phyloP scores from a whole-genome alignment of 2,329 filamentous ascomycete genomes.

The Sporothrix curviconia region DNA sequence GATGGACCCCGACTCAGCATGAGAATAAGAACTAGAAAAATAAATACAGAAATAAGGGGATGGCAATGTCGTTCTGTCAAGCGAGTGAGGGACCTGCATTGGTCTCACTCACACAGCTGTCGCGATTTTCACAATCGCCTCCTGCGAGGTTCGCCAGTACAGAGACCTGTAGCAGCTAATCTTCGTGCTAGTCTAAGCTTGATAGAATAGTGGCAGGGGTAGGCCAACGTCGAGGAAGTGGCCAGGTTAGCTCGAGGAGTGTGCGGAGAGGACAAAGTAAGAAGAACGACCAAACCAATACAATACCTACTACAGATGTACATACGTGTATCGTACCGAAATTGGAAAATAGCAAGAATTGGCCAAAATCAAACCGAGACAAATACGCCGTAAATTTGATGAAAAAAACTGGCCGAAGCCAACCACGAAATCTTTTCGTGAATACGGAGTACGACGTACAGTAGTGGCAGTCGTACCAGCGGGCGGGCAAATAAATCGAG shows the following conservation, averaged over 20 bases:
- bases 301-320: too few relatives aligned
- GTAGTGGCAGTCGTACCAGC: too few relatives aligned
- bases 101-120: conserved; percentile 1
- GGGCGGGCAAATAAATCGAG: too few relatives aligned
- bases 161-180: not conserved
- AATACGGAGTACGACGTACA: too few relatives aligned
- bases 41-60: not conserved
- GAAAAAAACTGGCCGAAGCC: not conserved
- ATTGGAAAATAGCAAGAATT: not conserved
- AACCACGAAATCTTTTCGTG: not conserved
- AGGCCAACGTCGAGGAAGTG: not conserved
- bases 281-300: too few relatives aligned
- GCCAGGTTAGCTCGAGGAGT: not conserved
- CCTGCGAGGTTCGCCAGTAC: not conserved
- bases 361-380: not conserved
- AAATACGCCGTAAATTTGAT: not conserved
- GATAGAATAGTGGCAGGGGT: conserved; percentile 2
- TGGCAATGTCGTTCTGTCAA: too few relatives aligned
- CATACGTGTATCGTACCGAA: not conserved
- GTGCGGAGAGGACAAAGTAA: not conserved
- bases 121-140: not conserved
- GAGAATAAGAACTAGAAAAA: too few relatives aligned
- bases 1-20: too few relatives aligned
- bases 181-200: not conserved
- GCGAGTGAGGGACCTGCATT: conserved; percentile 4